These are phyloP conservation scores for Pelomyxa schiedti DNA, from an alignment of 78 protist species.

Conservation along the genomic window DNA sequence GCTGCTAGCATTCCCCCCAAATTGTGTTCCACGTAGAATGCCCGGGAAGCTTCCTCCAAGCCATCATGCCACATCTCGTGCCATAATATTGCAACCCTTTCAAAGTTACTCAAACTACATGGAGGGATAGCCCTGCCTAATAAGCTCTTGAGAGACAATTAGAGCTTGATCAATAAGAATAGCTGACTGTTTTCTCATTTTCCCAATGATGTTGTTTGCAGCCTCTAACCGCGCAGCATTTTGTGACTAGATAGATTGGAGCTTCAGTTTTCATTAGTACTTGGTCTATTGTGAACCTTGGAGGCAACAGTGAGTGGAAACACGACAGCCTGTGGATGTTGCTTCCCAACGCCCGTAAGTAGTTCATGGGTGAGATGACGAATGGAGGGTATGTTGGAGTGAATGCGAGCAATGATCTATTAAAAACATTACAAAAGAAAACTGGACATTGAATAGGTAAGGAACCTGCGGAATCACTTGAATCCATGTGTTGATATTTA, in stretches of 20 bases:
- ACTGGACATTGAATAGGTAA: conserved; percentile 6
- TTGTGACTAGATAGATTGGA: conserved; percentile 47
- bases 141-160: conserved; percentile 83
- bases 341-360: conserved; percentile 64
- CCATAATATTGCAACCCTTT: conserved; percentile 96
- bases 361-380: conserved; percentile 59
- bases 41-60: conserved; percentile 88
- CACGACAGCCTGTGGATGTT: conserved; percentile 96
- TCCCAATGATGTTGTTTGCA: conserved; percentile 45
- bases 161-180: conserved; percentile 72
- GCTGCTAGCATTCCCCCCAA: conserved; percentile 73
- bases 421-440: conserved; percentile 19
- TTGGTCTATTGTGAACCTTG: conserved; percentile 12
- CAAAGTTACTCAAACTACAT: no score
- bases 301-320: conserved; percentile 95
- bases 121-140: no score
- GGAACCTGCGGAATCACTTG: conserved; percentile 78
- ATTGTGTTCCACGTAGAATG: conserved; percentile 78
- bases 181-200: conserved; percentile 49
- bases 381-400: conserved; percentile 50
- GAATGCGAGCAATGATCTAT: conserved; percentile 90
- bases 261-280: background rate
- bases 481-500: conserved; percentile 94
- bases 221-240: conserved; percentile 41
- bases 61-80: conserved; percentile 97